Base-by-base conservation (phyloP, 768 basidiomycete species). In the Lyophyllum semitale region DNA sequence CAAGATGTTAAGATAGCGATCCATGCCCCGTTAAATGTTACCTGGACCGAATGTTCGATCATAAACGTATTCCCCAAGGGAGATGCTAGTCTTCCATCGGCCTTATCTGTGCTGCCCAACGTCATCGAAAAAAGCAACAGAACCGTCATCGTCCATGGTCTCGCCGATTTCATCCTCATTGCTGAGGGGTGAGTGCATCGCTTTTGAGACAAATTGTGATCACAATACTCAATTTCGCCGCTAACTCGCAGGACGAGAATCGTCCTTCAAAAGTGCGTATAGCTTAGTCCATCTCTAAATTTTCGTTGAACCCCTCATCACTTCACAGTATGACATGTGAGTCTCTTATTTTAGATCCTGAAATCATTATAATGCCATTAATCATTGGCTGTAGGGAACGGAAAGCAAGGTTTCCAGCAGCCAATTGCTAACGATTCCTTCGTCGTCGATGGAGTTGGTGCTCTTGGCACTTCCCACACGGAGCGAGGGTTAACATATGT, bases 91-190 rank as follows among this genome's bases (percentile, higher is more conserved):
- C 70, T 80, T 2, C 88, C 88, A 0, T 77, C 88, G 8, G 78
- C 81, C 0, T 76, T 89, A 48, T 82, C 76, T 5, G 87, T 90
- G 1, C 74, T 91, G 3, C 88, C 89, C 5, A 84, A 75, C 57
- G 88, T 89, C 51, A 91, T 92, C 51, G 87, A 89, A 70, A 89
- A 88, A 76, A 89, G 76, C 66, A 72, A 81, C 50, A 75, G 87
- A 48, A 80, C 76, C 2, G 85, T 91, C 13, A 85, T 91, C 51
- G 76, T 84, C 4, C 89, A 92, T 48, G 89, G 89, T 0, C 73
- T 89, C 47, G 86, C 82, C 0, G 89, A 92, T 68, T 91, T 83
- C 62, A 77, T 88, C 53, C 72, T 88, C 30, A 89, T 91, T 47
- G 82, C 88, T 9, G 85, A 89, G 58, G 90, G 89, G 86, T 87